Percentiles rank a stretch among this genome's conserved stretches.
Evolutionary conservation across 2,329 filamentous ascomycete genomes (phyloP).

Genomic region (Metarhizium anisopliae): DNA sequence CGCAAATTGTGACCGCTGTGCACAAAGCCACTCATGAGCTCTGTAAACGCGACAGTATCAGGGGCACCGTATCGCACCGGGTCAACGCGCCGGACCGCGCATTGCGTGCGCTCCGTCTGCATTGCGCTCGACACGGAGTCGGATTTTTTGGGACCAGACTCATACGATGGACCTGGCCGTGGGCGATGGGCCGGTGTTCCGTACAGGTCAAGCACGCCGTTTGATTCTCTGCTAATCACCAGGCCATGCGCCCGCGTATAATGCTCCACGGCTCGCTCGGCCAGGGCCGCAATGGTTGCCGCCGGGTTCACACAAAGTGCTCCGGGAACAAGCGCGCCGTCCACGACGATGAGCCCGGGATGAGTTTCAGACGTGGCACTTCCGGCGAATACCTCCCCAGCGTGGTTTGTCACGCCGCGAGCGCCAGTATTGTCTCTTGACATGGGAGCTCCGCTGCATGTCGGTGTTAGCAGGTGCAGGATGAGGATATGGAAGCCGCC

Average conservation of each 20-base stretch:
- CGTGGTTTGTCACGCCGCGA: slow-evolving; percentile 52
- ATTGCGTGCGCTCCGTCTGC: not conserved
- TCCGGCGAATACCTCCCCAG: slow-evolving; percentile 51
- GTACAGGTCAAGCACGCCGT: slow-evolving; percentile 44
- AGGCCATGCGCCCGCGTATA: slow-evolving; percentile 34
- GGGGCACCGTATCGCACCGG: not conserved
- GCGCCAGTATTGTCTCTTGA: slow-evolving; percentile 46
- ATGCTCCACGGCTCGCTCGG: slow-evolving; percentile 51
- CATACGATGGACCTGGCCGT: not conserved
- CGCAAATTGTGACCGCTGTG: slow-evolving; percentile 32
- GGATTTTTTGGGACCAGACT: not conserved
- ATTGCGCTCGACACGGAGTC: not conserved
- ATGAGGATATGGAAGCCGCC: slow-evolving; percentile 5
- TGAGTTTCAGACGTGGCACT: slow-evolving; percentile 38
- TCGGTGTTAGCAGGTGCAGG: not conserved
- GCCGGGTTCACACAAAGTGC: slow-evolving; percentile 59
- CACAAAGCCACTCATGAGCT: slow-evolving; percentile 56
- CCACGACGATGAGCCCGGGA: slow-evolving; percentile 50
- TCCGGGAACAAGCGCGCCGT: slow-evolving; percentile 52
- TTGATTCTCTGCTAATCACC: slow-evolving; percentile 34
- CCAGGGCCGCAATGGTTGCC: slow-evolving; percentile 60
- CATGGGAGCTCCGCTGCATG: slow-evolving; percentile 49
- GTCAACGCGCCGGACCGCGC: not conserved
- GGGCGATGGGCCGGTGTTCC: slow-evolving; percentile 35
- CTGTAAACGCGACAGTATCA: slow-evolving; percentile 44